phyloP scores from a whole-genome alignment of 108 stramenopile genomes.

The Cylindrotheca fusiformis region DNA sequence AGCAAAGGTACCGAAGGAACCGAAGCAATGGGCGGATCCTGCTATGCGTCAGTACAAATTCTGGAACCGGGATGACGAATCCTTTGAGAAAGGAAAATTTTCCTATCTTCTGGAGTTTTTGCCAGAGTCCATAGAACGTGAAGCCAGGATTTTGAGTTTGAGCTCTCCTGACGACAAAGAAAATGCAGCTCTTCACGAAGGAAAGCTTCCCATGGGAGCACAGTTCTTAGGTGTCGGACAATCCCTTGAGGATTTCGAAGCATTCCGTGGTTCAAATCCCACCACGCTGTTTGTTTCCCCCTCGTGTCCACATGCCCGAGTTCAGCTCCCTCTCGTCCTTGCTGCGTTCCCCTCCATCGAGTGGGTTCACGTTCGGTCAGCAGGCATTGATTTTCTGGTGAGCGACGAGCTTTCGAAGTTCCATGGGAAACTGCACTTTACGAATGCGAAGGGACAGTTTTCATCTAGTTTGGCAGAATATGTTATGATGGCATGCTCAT shows the following conservation, averaged over 20 bases:
- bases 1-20: no score
- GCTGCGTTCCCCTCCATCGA: constrained; percentile 51
- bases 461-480: constrained; percentile 89
- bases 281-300: constrained; percentile 76
- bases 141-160: constrained; percentile 64
- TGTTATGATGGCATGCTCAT: constrained; percentile 78
- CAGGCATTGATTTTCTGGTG: constrained; percentile 75
- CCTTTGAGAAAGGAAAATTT: constrained; percentile 34
- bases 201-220: constrained; percentile 53
- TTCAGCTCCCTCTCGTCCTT: constrained; percentile 50
- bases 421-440: constrained; percentile 44
- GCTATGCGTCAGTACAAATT: constrained; percentile 49
- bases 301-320: constrained; percentile 54
- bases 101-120: constrained; percentile 51
- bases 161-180: constrained; percentile 48
- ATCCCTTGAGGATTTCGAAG: constrained; percentile 55
- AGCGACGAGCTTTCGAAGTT: constrained; percentile 41
- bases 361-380: constrained; percentile 84
- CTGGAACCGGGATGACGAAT: constrained; percentile 63
- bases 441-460: constrained; percentile 91
- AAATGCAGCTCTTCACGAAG: constrained; percentile 41
- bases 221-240: constrained; percentile 56
- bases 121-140: constrained; percentile 49
- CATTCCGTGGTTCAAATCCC: constrained; percentile 17
- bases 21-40: constrained; percentile 42